phyloP scores from a whole-genome alignment of 768 basidiomycete species.

The Rhodotorula diobovata region DNA sequence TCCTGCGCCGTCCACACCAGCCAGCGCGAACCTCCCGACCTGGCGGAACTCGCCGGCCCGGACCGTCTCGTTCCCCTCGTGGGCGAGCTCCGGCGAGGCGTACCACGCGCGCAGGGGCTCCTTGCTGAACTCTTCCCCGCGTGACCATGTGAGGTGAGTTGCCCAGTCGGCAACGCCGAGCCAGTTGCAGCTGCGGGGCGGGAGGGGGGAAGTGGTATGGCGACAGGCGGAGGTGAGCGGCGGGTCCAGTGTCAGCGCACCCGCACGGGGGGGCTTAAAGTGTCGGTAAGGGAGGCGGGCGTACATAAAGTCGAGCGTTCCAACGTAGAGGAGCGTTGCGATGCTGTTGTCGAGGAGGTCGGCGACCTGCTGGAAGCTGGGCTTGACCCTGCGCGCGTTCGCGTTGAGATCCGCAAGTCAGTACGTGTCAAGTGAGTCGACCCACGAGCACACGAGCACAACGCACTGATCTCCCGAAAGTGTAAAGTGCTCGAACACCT shows the following conservation, averaged over 20 bases:
- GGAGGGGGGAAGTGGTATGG: no score
- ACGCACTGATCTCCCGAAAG: conserved; percentile 38
- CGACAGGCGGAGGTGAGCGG: background rate
- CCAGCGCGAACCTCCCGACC: conserved; percentile 39
- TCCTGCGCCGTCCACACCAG: conserved; percentile 35
- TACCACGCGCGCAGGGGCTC: conserved; percentile 33
- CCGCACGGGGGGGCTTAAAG: background rate
- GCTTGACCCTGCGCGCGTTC: conserved; percentile 13
- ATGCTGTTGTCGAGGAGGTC: conserved; percentile 38
- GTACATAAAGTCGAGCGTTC: conserved; percentile 38
- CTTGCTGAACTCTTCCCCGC: conserved; percentile 11
- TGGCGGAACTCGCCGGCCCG: conserved; percentile 36
- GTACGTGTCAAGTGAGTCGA: no score
- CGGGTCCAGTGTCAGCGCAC: no score
- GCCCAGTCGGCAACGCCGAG: conserved; percentile 36
- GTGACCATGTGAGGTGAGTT: conserved; percentile 23
- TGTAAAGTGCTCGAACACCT: conserved; percentile 36
- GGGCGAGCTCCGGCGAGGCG: background rate
- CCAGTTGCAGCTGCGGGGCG: conserved; percentile 21
- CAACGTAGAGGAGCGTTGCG: conserved; percentile 33
- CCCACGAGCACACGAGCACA: background rate
- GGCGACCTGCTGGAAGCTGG: conserved; percentile 32
- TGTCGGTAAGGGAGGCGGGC: background rate
- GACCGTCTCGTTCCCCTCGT: conserved; percentile 1
- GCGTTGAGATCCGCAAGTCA: background rate